Percentiles rank a stretch among this genome's conserved stretches.
Evolutionary conservation across 371 early-diverging fungal species (phyloP).

Genomic region (Mortierella sp.): DNA sequence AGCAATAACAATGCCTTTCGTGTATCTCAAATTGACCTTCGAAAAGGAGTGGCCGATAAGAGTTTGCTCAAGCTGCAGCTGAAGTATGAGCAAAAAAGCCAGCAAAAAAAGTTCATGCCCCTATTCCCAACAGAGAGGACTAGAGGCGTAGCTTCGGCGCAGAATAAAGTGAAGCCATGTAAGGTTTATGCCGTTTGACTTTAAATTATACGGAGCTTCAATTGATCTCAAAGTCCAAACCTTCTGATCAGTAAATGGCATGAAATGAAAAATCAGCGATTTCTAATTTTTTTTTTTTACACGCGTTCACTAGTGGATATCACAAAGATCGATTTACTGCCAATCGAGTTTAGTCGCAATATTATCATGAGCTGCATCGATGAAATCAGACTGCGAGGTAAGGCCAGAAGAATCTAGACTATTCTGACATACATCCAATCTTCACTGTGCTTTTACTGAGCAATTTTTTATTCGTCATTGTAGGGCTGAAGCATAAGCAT

Average conservation of each 20-base stretch:
- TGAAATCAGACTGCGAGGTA: constrained; percentile 55
- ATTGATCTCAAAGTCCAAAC: background rate
- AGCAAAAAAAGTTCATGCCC: constrained; percentile 29
- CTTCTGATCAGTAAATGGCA: background rate
- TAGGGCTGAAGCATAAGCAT: constrained; percentile 47
- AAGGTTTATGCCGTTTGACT: constrained; percentile 10
- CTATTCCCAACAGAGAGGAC: constrained; percentile 49
- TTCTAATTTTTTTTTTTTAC: background rate
- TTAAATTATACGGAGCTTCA: constrained; percentile 6
- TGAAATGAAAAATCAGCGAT: background rate
- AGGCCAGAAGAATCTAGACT: background rate
- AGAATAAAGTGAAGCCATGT: constrained; percentile 36
- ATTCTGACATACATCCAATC: background rate
- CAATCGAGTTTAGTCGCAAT: constrained; percentile 45
- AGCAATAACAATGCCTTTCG: background rate
- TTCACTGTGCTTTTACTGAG: background rate
- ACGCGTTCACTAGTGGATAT: constrained; percentile 29
- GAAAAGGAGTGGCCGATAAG: constrained; percentile 18
- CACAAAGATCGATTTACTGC: constrained; percentile 40
- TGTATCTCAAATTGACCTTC: constrained; percentile 9
- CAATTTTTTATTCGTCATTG: background rate
- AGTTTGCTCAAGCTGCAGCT: constrained; percentile 15
- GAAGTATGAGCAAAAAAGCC: constrained; percentile 21
- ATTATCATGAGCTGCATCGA: constrained; percentile 52
- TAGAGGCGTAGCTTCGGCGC: constrained; percentile 20